A percentile compares a stretch with the other conserved stretches of the same genome.
phyloP scores from a whole-genome alignment of 495 filamentous ascomycete genomes.

The Podospora pseudocomata region DNA sequence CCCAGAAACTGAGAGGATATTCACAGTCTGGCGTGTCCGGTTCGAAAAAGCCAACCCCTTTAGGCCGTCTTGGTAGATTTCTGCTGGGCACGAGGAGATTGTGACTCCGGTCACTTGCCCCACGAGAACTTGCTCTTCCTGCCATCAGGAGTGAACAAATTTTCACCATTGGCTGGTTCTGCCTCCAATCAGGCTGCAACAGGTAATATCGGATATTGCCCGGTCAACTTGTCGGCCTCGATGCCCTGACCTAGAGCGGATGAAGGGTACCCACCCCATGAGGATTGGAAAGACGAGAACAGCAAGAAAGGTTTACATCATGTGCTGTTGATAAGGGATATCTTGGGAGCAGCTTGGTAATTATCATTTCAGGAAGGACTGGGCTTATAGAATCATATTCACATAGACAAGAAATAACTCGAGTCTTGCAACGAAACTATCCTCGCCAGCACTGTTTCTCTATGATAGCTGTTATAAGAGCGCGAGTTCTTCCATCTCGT shows the following conservation, averaged over 20 bases:
- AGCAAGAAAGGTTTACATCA: too few species aligned
- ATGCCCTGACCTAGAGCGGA: slow-evolving; percentile 49
- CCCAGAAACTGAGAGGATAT: background rate
- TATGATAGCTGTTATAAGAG: too few species aligned
- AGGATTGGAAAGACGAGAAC: too few species aligned
- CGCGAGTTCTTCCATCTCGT: too few species aligned
- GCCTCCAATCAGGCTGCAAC: slow-evolving; percentile 55
- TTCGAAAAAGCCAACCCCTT: slow-evolving; percentile 65
- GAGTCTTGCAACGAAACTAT: too few species aligned
- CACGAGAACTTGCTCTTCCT: slow-evolving; percentile 25
- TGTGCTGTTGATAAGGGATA: too few species aligned
- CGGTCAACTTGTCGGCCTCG: slow-evolving; percentile 21
- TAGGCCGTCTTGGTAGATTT: slow-evolving; percentile 65
- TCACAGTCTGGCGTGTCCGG: slow-evolving; percentile 54
- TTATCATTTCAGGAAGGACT: too few species aligned
- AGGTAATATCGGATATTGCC: slow-evolving; percentile 49
- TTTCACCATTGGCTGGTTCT: slow-evolving; percentile 62
- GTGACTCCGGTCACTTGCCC: background rate
- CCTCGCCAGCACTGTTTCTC: too few species aligned
- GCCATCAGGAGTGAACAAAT: slow-evolving; percentile 34
- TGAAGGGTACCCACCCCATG: too few species aligned
- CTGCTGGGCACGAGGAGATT: background rate
- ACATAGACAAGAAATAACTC: too few species aligned
- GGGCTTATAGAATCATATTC: too few species aligned
- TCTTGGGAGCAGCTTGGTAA: too few species aligned